phyloP scores from a whole-genome alignment of 1,284 basidiomycete genomes.

The Melampsora larici-populina region DNA sequence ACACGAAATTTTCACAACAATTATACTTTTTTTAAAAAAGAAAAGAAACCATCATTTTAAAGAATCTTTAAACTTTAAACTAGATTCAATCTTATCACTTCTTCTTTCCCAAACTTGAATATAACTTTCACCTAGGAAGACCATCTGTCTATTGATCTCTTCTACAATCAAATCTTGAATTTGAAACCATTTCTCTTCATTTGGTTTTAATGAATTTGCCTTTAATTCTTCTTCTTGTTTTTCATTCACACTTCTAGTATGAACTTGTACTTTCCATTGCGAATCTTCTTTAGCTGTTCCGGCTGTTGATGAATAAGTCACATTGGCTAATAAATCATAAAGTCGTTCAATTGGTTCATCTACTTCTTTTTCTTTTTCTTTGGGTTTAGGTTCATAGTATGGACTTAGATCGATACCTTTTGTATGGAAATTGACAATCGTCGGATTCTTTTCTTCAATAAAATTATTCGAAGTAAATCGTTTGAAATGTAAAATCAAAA shows the following conservation, averaged over 20 bases:
- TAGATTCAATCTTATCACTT: not conserved
- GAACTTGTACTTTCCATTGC: constrained; percentile 87
- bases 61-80: not conserved
- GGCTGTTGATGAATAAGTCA: constrained; percentile 89
- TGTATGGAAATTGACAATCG: constrained; percentile 94
- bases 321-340: constrained; percentile 94
- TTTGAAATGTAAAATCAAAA: constrained; percentile 92
- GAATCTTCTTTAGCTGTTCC: constrained; percentile 81
- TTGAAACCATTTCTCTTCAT: constrained; percentile 90
- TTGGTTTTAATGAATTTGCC: constrained; percentile 59
- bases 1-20: no score
- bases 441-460: constrained; percentile 97
- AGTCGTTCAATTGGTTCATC: constrained; percentile 54
- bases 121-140: constrained; percentile 92
- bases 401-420: constrained; percentile 84
- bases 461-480: constrained; percentile 98
- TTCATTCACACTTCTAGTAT: constrained; percentile 55
- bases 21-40: no score
- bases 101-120: constrained; percentile 66
- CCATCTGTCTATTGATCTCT: constrained; percentile 92
- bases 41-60: no score
- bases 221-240: constrained; percentile 15
- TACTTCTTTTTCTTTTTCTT: no score
- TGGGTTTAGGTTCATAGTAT: constrained; percentile 66
- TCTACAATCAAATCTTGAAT: constrained; percentile 96